phyloP scores from a whole-genome alignment of 768 basidiomycete species.

The Sutorius australiensis region DNA sequence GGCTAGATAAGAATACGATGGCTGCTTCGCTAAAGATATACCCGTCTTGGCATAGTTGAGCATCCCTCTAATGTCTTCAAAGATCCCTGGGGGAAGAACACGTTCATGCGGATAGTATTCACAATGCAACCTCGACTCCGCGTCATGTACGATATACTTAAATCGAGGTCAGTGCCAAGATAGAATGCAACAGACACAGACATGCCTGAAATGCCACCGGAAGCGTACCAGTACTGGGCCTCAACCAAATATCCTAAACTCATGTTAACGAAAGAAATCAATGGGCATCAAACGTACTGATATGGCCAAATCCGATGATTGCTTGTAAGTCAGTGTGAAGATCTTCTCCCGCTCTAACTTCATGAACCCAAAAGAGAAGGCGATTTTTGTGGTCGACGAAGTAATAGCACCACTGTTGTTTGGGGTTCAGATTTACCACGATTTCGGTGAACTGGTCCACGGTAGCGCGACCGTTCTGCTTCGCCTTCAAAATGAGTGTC shows the following conservation, averaged over 20 bases:
- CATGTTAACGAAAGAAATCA: background rate
- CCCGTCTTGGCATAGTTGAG: conserved; percentile 14
- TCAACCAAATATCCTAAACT: conserved; percentile 12
- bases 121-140: conserved; percentile 13
- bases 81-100: conserved; percentile 2
- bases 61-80: conserved; percentile 14
- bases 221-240: conserved; percentile 12
- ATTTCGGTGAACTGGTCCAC: conserved; percentile 8
- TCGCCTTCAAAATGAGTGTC: conserved; percentile 7
- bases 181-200: background rate
- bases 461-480: background rate
- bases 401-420: conserved; percentile 9
- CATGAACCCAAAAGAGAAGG: conserved; percentile 16
- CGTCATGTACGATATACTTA: background rate
- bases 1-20: background rate
- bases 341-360: background rate
- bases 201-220: background rate
- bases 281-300: conserved; percentile 3
- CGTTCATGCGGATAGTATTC: conserved; percentile 13
- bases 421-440: conserved; percentile 5
- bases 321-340: conserved; percentile 4
- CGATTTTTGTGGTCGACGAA: conserved; percentile 15
- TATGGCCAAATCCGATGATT: conserved; percentile 1
- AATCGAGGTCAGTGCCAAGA: background rate
- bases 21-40: background rate